phyloP scores from a whole-genome alignment of 108 stramenopile genomes.

The Cyclostephanos tholiformis region DNA sequence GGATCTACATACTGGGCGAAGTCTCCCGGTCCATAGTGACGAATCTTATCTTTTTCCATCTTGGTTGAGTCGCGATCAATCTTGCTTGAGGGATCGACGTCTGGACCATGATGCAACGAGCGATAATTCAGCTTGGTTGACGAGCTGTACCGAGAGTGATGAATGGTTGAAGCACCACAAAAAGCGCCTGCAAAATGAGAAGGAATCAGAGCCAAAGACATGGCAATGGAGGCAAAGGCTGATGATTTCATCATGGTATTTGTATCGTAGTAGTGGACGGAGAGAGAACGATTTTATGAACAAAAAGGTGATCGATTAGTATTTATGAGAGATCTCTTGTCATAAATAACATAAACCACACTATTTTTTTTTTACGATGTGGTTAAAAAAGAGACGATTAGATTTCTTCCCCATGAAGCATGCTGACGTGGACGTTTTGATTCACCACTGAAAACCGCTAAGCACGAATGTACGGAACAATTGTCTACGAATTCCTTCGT shows the following conservation, averaged over 20 bases:
- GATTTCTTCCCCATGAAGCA: too few species aligned
- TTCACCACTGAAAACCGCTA: too few species aligned
- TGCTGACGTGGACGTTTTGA: too few species aligned
- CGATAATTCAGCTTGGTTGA: slow-evolving; percentile 27
- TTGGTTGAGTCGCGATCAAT: slow-evolving; percentile 52
- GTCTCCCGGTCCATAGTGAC: slow-evolving; percentile 56
- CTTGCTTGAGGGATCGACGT: slow-evolving; percentile 36
- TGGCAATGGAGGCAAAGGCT: neutral
- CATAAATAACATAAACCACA: too few species aligned
- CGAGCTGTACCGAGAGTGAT: neutral
- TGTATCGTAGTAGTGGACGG: neutral
- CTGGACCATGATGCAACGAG: slow-evolving; percentile 44
- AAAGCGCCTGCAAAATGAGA: slow-evolving; percentile 6
- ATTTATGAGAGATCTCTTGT: too few species aligned
- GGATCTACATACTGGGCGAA: slow-evolving; percentile 63
- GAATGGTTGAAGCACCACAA: neutral
- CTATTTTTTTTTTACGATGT: too few species aligned
- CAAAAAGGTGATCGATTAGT: too few species aligned
- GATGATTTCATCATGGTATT: neutral
- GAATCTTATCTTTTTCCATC: slow-evolving; percentile 55
- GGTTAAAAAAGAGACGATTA: too few species aligned
- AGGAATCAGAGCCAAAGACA: neutral
- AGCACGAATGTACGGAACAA: too few species aligned
- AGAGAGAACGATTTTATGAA: neutral
- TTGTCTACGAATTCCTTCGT: too few species aligned